These are phyloP conservation scores for Taphrina wiesneri DNA, from an alignment of 1,139 yeast genomes.

Conservation along the genomic window DNA sequence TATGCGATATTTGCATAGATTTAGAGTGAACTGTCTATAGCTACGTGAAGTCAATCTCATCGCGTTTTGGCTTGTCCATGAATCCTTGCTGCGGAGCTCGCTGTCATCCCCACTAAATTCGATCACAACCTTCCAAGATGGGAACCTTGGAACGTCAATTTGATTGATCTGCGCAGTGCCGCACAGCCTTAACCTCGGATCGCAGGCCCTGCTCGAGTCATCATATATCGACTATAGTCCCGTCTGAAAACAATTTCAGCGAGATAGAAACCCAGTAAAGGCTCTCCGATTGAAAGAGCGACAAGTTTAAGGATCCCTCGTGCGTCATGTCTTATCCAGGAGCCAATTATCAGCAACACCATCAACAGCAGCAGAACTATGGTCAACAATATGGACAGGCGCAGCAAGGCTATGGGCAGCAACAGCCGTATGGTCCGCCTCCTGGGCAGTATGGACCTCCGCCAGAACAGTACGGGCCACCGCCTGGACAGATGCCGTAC, in stretches of 20 bases:
- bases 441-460: background rate
- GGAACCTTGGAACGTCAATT: background rate
- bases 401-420: constrained; percentile 12
- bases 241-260: too few relatives aligned
- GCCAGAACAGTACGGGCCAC: background rate
- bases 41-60: too few relatives aligned
- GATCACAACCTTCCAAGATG: too few relatives aligned
- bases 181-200: too few relatives aligned
- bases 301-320: background rate
- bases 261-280: too few relatives aligned
- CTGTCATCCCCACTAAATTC: background rate
- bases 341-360: constrained; percentile 25
- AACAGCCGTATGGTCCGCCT: background rate
- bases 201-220: too few relatives aligned
- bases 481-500: constrained; percentile 1
- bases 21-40: too few relatives aligned
- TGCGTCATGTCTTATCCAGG: constrained; percentile 27
- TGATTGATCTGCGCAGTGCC: background rate
- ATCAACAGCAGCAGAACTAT: constrained; percentile 8
- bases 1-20: too few relatives aligned
- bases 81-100: too few relatives aligned
- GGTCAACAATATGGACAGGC: constrained; percentile 6
- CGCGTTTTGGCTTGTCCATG: too few relatives aligned
- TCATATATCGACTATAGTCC: too few relatives aligned
- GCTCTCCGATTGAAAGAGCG: background rate